These are phyloP conservation scores for Trichoderma oligosporum DNA, from an alignment of 2,329 filamentous ascomycete species.

Conservation along the genomic window DNA sequence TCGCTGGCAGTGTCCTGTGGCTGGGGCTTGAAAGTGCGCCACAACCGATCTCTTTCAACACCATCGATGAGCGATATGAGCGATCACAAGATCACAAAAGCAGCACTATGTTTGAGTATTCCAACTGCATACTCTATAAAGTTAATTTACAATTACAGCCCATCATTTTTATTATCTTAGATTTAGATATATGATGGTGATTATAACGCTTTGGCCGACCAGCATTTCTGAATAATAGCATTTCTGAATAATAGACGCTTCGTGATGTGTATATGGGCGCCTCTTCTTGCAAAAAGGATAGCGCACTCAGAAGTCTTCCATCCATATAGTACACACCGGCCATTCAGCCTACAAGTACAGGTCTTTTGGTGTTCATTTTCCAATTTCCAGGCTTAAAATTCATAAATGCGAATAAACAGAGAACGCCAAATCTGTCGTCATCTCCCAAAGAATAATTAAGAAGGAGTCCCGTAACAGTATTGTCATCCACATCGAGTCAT, in stretches of 20 bases:
- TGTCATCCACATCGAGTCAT: not conserved
- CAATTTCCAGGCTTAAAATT: not conserved
- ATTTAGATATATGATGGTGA: not conserved
- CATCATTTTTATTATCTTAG: not conserved
- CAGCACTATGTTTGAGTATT: no score
- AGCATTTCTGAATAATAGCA: not conserved
- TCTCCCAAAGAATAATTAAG: not conserved
- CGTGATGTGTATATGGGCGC: no score
- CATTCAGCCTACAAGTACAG: no score
- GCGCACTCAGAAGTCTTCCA: not conserved
- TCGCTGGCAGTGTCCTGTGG: constrained; percentile 22
- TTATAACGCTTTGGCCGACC: not conserved
- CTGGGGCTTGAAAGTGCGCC: constrained; percentile 28
- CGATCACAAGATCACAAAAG: no score
- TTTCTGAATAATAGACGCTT: not conserved
- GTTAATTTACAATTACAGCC: no score
- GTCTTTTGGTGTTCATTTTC: no score
- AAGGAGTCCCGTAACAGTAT: not conserved
- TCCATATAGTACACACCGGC: not conserved
- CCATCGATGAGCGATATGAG: not conserved
- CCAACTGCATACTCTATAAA: no score
- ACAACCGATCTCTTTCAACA: constrained; percentile 19
- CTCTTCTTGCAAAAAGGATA: no score
- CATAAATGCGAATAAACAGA: not conserved
- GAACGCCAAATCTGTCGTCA: not conserved